Base-by-base conservation (phyloP, 2,329 filamentous ascomycete genomes). In the Raffaelea arxii region DNA sequence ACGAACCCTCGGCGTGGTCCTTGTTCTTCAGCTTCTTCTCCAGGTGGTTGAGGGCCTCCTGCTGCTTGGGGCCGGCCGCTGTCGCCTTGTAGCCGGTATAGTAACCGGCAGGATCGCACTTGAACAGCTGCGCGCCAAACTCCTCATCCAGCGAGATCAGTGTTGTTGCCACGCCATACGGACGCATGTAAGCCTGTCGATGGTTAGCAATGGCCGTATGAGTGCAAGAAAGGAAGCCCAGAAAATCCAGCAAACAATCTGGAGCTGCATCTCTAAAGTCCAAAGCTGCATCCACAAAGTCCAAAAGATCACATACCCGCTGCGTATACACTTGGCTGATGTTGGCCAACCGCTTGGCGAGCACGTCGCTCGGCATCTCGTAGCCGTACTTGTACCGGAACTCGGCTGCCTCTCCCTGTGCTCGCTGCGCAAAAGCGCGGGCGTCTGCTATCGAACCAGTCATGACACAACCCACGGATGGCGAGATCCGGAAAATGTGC, bases 1-100 rank as follows among this genome's bases (percentile, higher is more conserved):
- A 98, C 62, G 73, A 82, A 51, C 92, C 92, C 48, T 92, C 85
- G 30, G 91, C 92, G 59, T 78, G 75, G 61, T 97, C 90, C 81
- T 96, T 96, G 82, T 95, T 96, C 75, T 96, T 95, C 67, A 98
- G 81, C 78, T 97, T 97, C 83, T 97, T 97, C 79, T 98, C 92
- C 49, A 98, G 76, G 66, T 94, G 89, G 69, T 98, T 98, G 64
- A 97, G 80, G 53, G 92, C 92, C 75, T 98, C 92, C 67, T 98
- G 92, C 67, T 96, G 91, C 74, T 98, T 98, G 46, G 92, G 92
- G 6, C 92, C 92, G 7, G 92, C 94, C 45, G 92, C 88, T 41
- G 92, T 97, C 56, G 88, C 92, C 74, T 97, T 97, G 82, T 97
- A 98, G 55, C 92, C 92, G 47, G 91, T 89, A 65, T 92, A 97